Evolutionary conservation across 345 rosid genomes (phyloP), one percentile per base, ranked within the genome.

Genomic region (Zanthoxylum bungeanum): DNA sequence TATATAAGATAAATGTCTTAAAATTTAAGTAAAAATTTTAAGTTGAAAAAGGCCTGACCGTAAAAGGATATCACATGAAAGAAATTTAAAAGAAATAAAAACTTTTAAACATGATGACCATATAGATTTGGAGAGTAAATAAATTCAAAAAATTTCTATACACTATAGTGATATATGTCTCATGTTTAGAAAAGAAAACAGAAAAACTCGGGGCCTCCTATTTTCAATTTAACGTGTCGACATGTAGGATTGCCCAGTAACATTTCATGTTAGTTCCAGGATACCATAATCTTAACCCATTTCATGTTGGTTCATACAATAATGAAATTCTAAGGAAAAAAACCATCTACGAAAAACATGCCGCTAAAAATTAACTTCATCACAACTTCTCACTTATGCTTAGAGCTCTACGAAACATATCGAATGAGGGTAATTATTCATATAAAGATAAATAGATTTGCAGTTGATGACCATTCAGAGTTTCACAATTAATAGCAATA

Each of bases 241-340:
- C n/a, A 0, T 1, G 47, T 12, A 12, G 47, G 47, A 16, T n/a
- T 0, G 3, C 10, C 53, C 22, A n/a, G 24, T 19, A 7, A 2
- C 24, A 6, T 12, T 57, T 7, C 37, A 30, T 30, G 10, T 0
- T 57, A n/a, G 14, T 28, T 17, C 59, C 37, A 5, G 61, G 37
- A 57, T 0, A 57, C 19, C 36, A 19, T 49, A 25, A 17, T 57
- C 0, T 42, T 36, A 19, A 61, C 68, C 63, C 25, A 58, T 31
- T 7, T 57, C 72, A 69, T n/a, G n/a, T n/a, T n/a, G n/a, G 51
- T 50, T 47, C 73, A 64, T 78, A 67, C 72, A 72, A 55, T 70
- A 36, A 60, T 0, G 39, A 52, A 27, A 25, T 5, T 34, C 14
- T 21, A 12, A 17, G 27, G 5, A n/a, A 36, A 60, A 17, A 28